phyloP scores from a whole-genome alignment of 2,329 filamentous ascomycete genomes.

The Pezizomycotina sp. region DNA sequence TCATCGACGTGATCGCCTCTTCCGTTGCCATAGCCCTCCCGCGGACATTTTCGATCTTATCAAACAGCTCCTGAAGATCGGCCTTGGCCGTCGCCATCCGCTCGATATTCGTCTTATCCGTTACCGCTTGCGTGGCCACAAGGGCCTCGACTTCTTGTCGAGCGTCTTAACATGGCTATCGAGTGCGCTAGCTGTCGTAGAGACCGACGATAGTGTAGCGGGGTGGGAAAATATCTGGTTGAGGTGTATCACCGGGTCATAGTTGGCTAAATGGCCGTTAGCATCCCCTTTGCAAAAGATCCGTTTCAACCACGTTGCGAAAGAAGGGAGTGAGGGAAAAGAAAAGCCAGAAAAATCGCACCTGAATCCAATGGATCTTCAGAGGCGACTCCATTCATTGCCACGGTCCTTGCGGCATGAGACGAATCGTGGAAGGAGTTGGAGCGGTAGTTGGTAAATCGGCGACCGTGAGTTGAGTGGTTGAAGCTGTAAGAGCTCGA shows the following conservation, averaged over 20 bases:
- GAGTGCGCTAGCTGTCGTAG: constrained; percentile 56
- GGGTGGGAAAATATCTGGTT: constrained; percentile 88
- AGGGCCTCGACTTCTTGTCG: constrained; percentile 59
- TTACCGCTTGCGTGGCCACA: constrained; percentile 60
- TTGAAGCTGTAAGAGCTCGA: too few relatives aligned
- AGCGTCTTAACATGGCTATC: constrained; percentile 65
- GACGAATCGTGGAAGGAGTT: too few relatives aligned
- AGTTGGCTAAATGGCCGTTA: constrained; percentile 43
- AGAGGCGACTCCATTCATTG: constrained; percentile 21
- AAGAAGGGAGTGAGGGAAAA: not conserved
- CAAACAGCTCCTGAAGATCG: constrained; percentile 78
- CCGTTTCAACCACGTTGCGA: not conserved
- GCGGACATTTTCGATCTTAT: constrained; percentile 85
- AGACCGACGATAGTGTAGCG: constrained; percentile 62
- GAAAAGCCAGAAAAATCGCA: constrained; percentile 1
- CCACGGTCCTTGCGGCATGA: constrained; percentile 20
- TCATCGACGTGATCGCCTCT: constrained; percentile 94
- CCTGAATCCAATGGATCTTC: constrained; percentile 19
- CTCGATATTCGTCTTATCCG: constrained; percentile 71
- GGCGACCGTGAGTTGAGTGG: too few relatives aligned
- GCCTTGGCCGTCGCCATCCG: constrained; percentile 82
- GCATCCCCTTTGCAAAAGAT: not conserved
- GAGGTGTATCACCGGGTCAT: constrained; percentile 82
- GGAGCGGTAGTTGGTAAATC: constrained; percentile 3
- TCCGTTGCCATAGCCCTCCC: constrained; percentile 82